Base-by-base conservation (phyloP, 768 basidiomycete species). In the Suillus subaureus region DNA sequence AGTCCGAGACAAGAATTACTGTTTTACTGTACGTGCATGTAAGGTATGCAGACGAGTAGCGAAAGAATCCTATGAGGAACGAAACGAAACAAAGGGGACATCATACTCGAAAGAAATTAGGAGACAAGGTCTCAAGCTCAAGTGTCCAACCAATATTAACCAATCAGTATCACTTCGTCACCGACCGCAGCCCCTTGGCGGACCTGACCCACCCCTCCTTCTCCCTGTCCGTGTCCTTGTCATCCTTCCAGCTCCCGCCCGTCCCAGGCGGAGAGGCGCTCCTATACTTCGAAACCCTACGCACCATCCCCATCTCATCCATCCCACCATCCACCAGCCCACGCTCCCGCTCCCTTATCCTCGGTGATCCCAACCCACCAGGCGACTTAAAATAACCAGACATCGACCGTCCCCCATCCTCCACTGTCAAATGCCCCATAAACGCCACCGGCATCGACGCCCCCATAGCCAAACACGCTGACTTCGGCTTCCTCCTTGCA, bases 231-330 rank as follows among this genome's bases (percentile, higher is more conserved):
- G 12, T 42, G 12, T 40, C 40, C 55, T 61, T 37, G 55, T 55
- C 49, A n/a, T 58, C 61, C 23, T 58, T 37, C 35, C 35, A 23
- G 52, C 39, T 21, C 51, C 61, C 42, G 9, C 37, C 39, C 2
- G 21, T 47, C 45, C 3, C 61, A 49, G 61, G 60, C 23, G 43
- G 43, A 18, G 58, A 51, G 12, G 28, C 26, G 15, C 12, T 62
- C 16, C 64, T 60, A 26, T 73, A 68, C 72, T 67, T 43, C 11
- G 71, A 73, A 42, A 51, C 64, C 31, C 62, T 66, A 9, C 72
- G 73, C 80, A 79, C 77, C 67, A 77, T 74, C 3, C 80, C 81
- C 73, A 83, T 78, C 70, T 84, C 82, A 8, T 72, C 72, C 18
- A 79, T 76, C 1, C 80, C 67, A 64, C 64, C 63, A 47, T 65